Evolutionary conservation across 2,329 filamentous ascomycete genomes (phyloP), one percentile per base, ranked within the genome.

Genomic region (Verticillium zaregamsianum): DNA sequence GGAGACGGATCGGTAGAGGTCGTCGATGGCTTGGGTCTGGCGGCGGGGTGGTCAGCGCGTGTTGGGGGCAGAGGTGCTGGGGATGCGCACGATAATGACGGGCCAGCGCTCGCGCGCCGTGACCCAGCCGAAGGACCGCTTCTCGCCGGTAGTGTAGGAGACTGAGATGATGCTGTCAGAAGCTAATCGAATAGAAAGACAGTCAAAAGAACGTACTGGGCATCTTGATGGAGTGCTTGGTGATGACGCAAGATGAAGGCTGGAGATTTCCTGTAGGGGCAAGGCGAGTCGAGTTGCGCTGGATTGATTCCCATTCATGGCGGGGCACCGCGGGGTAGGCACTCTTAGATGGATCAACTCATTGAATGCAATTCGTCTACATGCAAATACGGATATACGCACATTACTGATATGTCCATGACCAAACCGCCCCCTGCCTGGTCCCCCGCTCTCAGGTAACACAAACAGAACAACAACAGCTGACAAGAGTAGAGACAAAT

Each of bases 61-160:
- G 8, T 2, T 23, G 9, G 45, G 11, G 33, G 31, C 28, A 54
- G 2, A 28, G 37, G 2, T 11, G 25, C 17, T 14, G 33, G 33
- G 33, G 1, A 61, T 56, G 72, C 85, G 73, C 70, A 96, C 92
- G 69, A 99, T 79, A 72, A 99, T 99, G 61, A 97, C 83, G 17
- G 95, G 95, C 95, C 94, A 99, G 74, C 95, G 85, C 67, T 93
- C 89, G 70, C 90, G 85, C 37, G 92, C 94, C 9, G 95, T 97
- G 63, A 88, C 82, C 75, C 88, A 92, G 59, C 91, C 95, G 73
- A 98, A 98, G 57, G 93, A 97, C 52, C 83, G 90, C 70, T 86
- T 86, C 79, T 98, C 93, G 69, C 84, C 87, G 40, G 93, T 98
- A 68, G 82, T 83, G 74, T 90, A 96, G 64, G 86, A 87, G 56